Evolutionary conservation across 2,329 filamentous ascomycete genomes (phyloP), one percentile per base, ranked within the genome.

Genomic region (Amylocarpus encephaloides): DNA sequence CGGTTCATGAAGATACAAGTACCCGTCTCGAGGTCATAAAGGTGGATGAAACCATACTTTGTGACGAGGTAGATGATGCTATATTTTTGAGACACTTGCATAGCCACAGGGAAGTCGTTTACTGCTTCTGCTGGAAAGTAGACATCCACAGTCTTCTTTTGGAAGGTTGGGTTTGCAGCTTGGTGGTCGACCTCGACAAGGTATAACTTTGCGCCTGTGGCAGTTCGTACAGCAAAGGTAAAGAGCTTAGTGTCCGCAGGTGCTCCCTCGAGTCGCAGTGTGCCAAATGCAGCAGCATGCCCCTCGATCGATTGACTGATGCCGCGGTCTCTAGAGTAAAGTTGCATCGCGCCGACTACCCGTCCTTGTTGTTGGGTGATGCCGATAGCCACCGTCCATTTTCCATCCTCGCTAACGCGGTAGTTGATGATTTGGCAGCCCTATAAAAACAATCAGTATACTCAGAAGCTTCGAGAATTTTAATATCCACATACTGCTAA

Each of bases 351-450:
- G 59, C 93, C 93, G 38, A 94, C 91, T 38, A 98, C 91, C 54
- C 93, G 88, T 50, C 91, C 92, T 67, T 91, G 85, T 66, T 94
- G 87, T 68, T 91, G 88, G 52, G 91, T 91, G 63, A 98, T 98
- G 64, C 93, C 93, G 51, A 98, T 90, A 50, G 96, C 85, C 29
- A 94, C 91, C 84, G 95, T 95, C 93, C 93, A 98, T 72, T 95
- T 95, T 68, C 90, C 89, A 59, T 98, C 92, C 58, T 85, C 82
- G 70, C 92, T 96, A 62, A 94, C 88, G 61, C 92, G 89, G 74
- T 98, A 98, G 75, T 97, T 98, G 80, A 98, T 98, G 71, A 98
- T 98, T 81, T 98, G 93, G 72, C 89, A 94, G 59, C 86, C 86
- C 88, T 94, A 63, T 11, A n/a, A 42, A 13, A 53, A 61, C 53